Evolutionary conservation across 108 stramenopile genomes (phyloP), one percentile per base, ranked within the genome.

Genomic region (Poteriospumella lacustris): DNA sequence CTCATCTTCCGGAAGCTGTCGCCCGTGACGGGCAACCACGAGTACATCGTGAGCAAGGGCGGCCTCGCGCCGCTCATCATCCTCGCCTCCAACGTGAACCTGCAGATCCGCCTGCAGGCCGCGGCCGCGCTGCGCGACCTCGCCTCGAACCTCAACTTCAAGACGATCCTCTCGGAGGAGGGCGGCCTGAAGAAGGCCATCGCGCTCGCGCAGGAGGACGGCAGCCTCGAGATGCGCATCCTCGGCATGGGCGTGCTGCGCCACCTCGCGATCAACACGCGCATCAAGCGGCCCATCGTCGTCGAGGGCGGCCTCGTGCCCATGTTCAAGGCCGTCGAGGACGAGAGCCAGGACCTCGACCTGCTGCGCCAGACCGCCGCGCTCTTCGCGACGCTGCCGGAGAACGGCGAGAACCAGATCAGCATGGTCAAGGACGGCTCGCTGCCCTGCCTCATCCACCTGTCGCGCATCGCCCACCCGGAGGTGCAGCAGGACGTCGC

Each of bases 51-150:
- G 0, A 80, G 81, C 1, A 58, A 88, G n/a, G 84, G 90, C 28
- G 86, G 87, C 1, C 73, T 92, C 12, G 80, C 78, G 76, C 83
- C 86, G 33, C 78, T 89, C 58, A 80, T 90, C 3, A 56, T 82
- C 0, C 76, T 91, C 58, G 68, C 85, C 36, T 43, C 43, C 52
- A 80, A 70, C 26, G 58, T 80, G 15, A 81, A 88, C 15, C 28
- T 72, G 75, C 58, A 79, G 52, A 84, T 87, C 40, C 85, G 79
- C 60, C 33, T 87, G 44, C 91, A 91, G 47, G 89, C 90, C 59
- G 88, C 88, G 43, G 81, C 90, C 29, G 89, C 92, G 9, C 68
- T 92, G 78, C 82, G 90, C 58, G 92, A 92, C 76, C 68, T 92
- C 38, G 81, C 87, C 58, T 83, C 88, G 42, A 90, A 91, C 77